A percentile compares a stretch with the other conserved stretches of the same genome.
Conservation (phyloP, 768 basidiomycete species). For the Suillus decipiens region DNA sequence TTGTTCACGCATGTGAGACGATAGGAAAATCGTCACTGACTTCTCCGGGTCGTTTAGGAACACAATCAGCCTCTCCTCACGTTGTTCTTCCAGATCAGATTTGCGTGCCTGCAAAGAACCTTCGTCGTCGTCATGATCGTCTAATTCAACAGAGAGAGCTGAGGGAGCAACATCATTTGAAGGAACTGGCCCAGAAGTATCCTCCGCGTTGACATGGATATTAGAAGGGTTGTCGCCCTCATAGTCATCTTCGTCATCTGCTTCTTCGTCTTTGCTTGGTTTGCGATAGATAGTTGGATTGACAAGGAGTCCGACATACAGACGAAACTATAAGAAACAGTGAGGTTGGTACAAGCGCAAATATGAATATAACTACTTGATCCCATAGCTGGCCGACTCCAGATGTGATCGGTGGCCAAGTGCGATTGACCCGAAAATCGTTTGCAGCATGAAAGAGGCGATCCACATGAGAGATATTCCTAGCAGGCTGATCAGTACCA, state of each 20-base stretch:
- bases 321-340: constrained; percentile 48
- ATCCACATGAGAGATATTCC: constrained; percentile 48
- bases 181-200: background rate
- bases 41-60: constrained; percentile 68
- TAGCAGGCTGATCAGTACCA: constrained; percentile 24
- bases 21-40: constrained; percentile 63
- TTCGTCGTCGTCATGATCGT: constrained; percentile 32
- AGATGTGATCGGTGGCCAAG: constrained; percentile 37
- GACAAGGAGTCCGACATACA: constrained; percentile 59
- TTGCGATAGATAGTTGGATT: constrained; percentile 42
- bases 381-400: constrained; percentile 58
- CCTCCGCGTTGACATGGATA: constrained; percentile 2
- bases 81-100: constrained; percentile 34
- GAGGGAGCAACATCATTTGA: constrained; percentile 30
- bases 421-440: constrained; percentile 52
- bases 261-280: constrained; percentile 35
- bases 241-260: constrained; percentile 27
- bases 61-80: constrained; percentile 44
- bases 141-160: constrained; percentile 14
- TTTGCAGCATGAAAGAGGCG: constrained; percentile 57
- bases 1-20: constrained; percentile 65
- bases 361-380: constrained; percentile 43
- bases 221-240: constrained; percentile 8
- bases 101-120: constrained; percentile 38
- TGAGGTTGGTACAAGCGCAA: background rate